Base-by-base conservation (phyloP, 345 rosid genomes). In the Linum trigynum region DNA sequence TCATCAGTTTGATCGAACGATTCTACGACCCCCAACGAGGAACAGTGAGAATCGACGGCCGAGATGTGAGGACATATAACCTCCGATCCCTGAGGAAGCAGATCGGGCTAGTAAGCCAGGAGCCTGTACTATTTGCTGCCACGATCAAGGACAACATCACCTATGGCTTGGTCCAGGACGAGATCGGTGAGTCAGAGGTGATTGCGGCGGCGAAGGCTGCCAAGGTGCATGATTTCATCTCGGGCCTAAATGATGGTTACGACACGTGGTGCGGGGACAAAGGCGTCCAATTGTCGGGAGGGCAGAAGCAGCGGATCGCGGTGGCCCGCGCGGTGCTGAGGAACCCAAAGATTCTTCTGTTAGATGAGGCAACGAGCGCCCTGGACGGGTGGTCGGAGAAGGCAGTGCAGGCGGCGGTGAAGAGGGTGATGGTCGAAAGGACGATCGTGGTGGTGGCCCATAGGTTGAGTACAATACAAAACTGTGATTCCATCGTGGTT, bases 191-290 rank as follows among this genome's bases (percentile, higher is more conserved):
- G 40, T 39, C 65, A 2, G 65, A 62, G 65, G 17, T 62, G 7
- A 15, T 59, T 15, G 62, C 32, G 62, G 62, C 62, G 16, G 72
- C 80, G n/a, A 67, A 67, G 69, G 67, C 69, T 23, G 75, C 83
- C n/a, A 76, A 76, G 59, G 80, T 74, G 2, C 80, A 69, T 57
- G 53, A 64, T 12, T 80, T 75, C 71, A 73, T 78, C 39, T 48
- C 10, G 56, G 68, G 61, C 51, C 62, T 68, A 5, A 73, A 79
- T 6, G 32, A 69, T 8, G 76, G 74, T 5, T 72, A 78, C 43
- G 58, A 66, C 5, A 78, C 78, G 53, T 48, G 53, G 53, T 48
- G 53, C 53, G 60, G 60, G 10, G 60, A 57, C 6, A 16, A 16
- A 16, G 60, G 60, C 1, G 11, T 35, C 9, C 60, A 57, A 32